These are phyloP conservation scores for Vickermania spadyakhi DNA, from an alignment of 208 protist species.

Conservation along the genomic window DNA sequence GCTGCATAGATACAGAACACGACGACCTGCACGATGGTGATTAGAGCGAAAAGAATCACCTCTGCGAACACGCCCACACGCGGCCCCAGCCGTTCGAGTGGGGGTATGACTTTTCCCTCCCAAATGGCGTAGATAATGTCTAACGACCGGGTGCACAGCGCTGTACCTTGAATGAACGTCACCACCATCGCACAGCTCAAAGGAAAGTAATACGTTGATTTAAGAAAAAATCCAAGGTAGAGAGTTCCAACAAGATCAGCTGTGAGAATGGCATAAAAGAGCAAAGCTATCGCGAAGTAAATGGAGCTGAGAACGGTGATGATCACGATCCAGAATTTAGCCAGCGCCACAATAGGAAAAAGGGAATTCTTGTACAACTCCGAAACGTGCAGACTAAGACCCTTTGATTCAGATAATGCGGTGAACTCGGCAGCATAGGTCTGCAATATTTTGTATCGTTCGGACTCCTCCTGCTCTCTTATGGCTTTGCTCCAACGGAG, in stretches of 20 bases:
- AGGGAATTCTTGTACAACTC: not conserved
- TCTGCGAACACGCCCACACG: conserved; percentile 28
- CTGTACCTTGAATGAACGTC: conserved; percentile 23
- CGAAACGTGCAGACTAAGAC: not conserved
- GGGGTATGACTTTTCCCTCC: conserved; percentile 40
- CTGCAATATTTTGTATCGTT: conserved; percentile 8
- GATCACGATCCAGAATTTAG: conserved; percentile 44
- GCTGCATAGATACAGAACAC: conserved; percentile 45
- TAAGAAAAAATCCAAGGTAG: conserved; percentile 55
- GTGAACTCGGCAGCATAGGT: not conserved
- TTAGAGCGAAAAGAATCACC: conserved; percentile 17
- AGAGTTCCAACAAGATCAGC: conserved; percentile 26
- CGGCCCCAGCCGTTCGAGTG: conserved; percentile 26
- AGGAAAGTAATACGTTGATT: conserved; percentile 44
- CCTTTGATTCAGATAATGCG: not conserved
- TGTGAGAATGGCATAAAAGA: conserved; percentile 38
- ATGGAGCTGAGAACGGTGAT: conserved; percentile 44
- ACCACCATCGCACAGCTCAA: conserved; percentile 47
- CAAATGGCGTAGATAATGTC: conserved; percentile 49
- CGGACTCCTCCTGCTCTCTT: conserved; percentile 4
- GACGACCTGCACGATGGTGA: conserved; percentile 32
- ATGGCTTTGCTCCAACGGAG: conserved; percentile 14
- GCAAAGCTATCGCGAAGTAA: conserved; percentile 44
- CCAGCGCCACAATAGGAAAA: conserved; percentile 3
- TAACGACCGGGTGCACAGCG: conserved; percentile 53